phyloP scores from a whole-genome alignment of 2,329 filamentous ascomycete species.

The Fusarium pseudograminearum region DNA sequence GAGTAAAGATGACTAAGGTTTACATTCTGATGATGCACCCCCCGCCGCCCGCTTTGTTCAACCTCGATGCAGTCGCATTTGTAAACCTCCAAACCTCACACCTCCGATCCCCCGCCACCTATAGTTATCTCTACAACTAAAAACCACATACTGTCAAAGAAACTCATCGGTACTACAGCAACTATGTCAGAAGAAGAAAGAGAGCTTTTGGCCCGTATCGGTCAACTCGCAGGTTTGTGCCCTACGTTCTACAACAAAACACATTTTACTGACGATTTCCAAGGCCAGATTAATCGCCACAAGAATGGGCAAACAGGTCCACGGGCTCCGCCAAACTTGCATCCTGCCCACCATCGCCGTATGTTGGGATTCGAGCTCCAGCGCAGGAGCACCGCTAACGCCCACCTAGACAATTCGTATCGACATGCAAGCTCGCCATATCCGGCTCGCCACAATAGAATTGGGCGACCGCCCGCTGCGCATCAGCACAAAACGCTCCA shows the following conservation, averaged over 20 bases:
- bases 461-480: conserved; percentile 51
- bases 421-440: conserved; percentile 53
- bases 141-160: not conserved
- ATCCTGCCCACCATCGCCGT: conserved; percentile 53
- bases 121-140: conserved; percentile 7
- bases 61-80: conserved; percentile 8
- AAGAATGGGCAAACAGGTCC: conserved; percentile 71
- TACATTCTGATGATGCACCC: conserved; percentile 37
- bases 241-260: conserved; percentile 17
- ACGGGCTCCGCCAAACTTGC: conserved; percentile 46
- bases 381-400: conserved; percentile 20
- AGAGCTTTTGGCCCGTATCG: conserved; percentile 66
- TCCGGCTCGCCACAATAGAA: conserved; percentile 52
- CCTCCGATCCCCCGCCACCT: not conserved
- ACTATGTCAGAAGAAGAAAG: conserved; percentile 63
- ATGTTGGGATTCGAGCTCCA: conserved; percentile 36
- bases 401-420: conserved; percentile 49
- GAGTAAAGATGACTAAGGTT: conserved; percentile 42
- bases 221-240: conserved; percentile 62
- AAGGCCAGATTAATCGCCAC: conserved; percentile 84
- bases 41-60: conserved; percentile 14
- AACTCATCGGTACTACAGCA: not conserved
- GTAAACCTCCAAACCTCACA: conserved; percentile 1
- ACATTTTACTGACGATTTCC: conserved; percentile 41
- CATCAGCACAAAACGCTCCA: conserved; percentile 70